These are phyloP conservation scores for Camelina neglecta DNA, from an alignment of 345 rosid species.

Conservation along the genomic window DNA sequence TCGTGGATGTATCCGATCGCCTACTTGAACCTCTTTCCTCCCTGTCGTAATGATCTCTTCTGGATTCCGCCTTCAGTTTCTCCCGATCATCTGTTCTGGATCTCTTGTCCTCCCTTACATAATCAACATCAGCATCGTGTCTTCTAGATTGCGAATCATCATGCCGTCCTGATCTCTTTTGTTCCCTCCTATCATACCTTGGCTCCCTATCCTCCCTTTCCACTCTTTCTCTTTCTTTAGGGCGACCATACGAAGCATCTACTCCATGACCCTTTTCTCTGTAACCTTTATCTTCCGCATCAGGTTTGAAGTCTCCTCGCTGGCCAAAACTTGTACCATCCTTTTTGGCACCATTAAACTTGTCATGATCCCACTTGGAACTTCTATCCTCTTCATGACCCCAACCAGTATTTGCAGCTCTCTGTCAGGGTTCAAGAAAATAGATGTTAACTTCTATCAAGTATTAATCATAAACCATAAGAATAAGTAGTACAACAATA, in stretches of 20 bases:
- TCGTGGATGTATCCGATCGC: conserved; percentile 42
- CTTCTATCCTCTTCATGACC: conserved; percentile 73
- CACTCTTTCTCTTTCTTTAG: conserved; percentile 44
- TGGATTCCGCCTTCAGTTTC: conserved; percentile 4
- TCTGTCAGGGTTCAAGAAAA: conserved; percentile 47
- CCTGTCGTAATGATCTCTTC: conserved; percentile 46
- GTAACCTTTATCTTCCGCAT: conserved; percentile 34
- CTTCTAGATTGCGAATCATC: conserved; percentile 52
- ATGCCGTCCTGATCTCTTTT: conserved; percentile 41
- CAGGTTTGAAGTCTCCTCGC: conserved; percentile 44
- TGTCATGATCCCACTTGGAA: conserved; percentile 73
- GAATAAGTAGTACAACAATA: background rate
- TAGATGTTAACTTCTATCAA: background rate
- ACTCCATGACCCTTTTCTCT: conserved; percentile 44
- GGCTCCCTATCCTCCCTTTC: conserved; percentile 41
- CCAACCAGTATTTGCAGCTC: conserved; percentile 91
- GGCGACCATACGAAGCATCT: conserved; percentile 33
- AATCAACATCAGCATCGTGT: conserved; percentile 45
- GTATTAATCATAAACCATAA: background rate
- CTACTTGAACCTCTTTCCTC: conserved; percentile 48
- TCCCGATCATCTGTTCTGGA: conserved; percentile 47
- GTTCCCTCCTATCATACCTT: conserved; percentile 46
- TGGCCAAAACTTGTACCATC: conserved; percentile 46
- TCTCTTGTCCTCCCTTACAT: conserved; percentile 50
- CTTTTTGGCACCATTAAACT: conserved; percentile 58